Conservation (phyloP, 192 early-diverging fungal species). For the Backusella parvicylindrica region DNA sequence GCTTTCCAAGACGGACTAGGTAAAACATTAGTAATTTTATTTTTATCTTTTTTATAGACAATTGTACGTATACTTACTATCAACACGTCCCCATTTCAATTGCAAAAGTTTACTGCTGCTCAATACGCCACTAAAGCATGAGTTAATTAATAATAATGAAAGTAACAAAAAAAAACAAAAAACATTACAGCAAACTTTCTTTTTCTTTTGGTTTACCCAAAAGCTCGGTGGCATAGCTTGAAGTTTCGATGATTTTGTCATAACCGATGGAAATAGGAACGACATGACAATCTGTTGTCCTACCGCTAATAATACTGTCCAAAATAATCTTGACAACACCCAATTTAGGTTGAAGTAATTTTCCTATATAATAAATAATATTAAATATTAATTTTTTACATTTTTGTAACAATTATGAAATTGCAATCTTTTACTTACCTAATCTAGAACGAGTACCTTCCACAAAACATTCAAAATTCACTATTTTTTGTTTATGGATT, state of each 20-base stretch:
- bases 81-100: constrained; percentile 80
- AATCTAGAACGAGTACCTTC: constrained; percentile 81
- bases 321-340: constrained; percentile 81
- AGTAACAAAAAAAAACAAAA: background rate
- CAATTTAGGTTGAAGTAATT: constrained; percentile 76
- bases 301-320: constrained; percentile 61
- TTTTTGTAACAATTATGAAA: background rate
- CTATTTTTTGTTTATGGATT: background rate
- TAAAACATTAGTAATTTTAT: background rate
- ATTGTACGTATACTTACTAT: constrained; percentile 36
- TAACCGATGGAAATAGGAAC: constrained; percentile 84
- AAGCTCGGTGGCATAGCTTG: constrained; percentile 73
- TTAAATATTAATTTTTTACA: background rate
- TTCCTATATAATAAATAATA: constrained; percentile 41
- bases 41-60: background rate
- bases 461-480: constrained; percentile 81
- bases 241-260: constrained; percentile 82
- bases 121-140: constrained; percentile 44
- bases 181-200: constrained; percentile 59
- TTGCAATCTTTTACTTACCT: constrained; percentile 35
- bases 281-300: constrained; percentile 64
- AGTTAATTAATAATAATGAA: background rate
- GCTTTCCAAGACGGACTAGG: constrained; percentile 72
- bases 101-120: constrained; percentile 53
- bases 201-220: constrained; percentile 78